Base-by-base conservation (phyloP, 352 stramenopile genomes). In the Phytophthora fragariae region DNA sequence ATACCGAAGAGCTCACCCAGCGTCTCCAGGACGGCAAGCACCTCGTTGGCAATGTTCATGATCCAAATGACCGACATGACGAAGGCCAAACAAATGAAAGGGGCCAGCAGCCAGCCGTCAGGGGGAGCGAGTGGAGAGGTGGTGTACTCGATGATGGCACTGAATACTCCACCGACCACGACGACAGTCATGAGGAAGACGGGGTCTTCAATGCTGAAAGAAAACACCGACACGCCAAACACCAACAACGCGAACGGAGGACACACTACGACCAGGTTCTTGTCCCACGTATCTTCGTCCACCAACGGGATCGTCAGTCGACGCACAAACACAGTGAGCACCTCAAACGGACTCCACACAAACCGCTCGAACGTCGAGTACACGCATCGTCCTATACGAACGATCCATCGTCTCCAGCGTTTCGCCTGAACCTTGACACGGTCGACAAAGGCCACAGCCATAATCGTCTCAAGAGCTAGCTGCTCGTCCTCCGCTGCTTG, bases 21-120 rank as follows among this genome's bases (percentile, higher is more conserved):
- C 6, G 89, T 86, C 73, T 95, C 82, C 41, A 95, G 73, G 3
- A 95, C 79, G 14, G 78, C 81, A 12, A 95, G 82, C 2, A 93
- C 86, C 70, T 95, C 88, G 37, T 92, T 86, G 7, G 88, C 88
- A 55, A 95, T 93, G 21, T 91, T 93, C 86, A 93, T 93, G 71
- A 95, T 95, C 88, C 88, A 95, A 62, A 94, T 83, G 46, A 95
- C 84, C 3, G 88, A 95, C 86, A 95, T 95, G 24, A 89, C 78
- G 56, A 95, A 95, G 15, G 82, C 88, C n/a, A 93, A 66, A 31
- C 71, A 85, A 39, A 95, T 80, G 27, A 90, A 93, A 41, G 87
- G 85, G 5, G 79, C 77, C 11, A 94, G 60, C 6, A 68, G 60
- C 55, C 60, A 68, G n/a, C 85, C 86, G 55, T 82, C 68, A 1